Conservation (phyloP, 1,139 yeast species). For the Candida tropicalis region DNA sequence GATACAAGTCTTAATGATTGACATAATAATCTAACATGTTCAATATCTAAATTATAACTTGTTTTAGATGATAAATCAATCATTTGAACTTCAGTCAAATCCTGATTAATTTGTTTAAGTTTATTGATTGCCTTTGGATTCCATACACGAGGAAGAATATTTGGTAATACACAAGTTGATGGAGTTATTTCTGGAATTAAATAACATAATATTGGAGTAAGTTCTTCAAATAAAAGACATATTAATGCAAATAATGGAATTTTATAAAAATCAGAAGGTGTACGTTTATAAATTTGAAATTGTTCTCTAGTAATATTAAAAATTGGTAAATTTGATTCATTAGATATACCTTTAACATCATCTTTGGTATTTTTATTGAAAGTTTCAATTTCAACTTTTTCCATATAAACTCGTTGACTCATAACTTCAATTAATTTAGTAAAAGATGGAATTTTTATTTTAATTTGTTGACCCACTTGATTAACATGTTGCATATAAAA, state of each 20-base stretch:
- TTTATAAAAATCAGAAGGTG: conserved; percentile 57
- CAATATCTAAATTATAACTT: conserved; percentile 44
- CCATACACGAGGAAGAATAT: conserved; percentile 44
- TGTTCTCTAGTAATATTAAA: conserved; percentile 55
- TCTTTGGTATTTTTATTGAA: conserved; percentile 20
- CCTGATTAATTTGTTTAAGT: conserved; percentile 12
- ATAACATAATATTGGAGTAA: conserved; percentile 62
- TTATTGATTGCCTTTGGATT: conserved; percentile 15
- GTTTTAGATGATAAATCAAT: conserved; percentile 35
- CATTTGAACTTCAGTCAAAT: conserved; percentile 11
- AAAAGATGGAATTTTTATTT: conserved; percentile 30
- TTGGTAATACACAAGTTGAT: conserved; percentile 66
- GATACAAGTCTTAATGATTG: conserved; percentile 40
- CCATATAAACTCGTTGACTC: conserved; percentile 39
- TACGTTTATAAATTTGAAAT: conserved; percentile 58
- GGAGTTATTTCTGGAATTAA: conserved; percentile 67
- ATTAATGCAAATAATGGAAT: conserved; percentile 65
- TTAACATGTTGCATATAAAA: conserved; percentile 28
- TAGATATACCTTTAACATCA: conserved; percentile 23
- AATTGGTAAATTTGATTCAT: conserved; percentile 13
- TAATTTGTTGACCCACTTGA: conserved; percentile 27
- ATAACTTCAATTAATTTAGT: conserved; percentile 32
- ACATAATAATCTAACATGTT: conserved; percentile 36
- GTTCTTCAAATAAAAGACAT: conserved; percentile 61
- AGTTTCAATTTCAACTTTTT: conserved; percentile 28